Evolutionary conservation across 140 eudicot species (phyloP).

Genomic region (Cichorium intybus): DNA sequence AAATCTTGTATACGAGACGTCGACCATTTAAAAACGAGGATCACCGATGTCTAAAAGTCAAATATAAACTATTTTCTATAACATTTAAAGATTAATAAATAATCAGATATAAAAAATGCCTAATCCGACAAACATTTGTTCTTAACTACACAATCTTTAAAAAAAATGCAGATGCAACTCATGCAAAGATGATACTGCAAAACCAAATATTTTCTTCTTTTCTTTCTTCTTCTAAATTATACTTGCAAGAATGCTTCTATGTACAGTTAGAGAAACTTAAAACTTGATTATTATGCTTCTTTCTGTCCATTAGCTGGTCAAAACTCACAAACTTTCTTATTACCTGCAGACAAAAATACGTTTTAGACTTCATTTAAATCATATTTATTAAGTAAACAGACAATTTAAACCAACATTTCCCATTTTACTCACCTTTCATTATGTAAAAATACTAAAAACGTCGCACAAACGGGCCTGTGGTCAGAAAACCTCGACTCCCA

Average conservation of each 20-base stretch:
- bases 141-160: conserved; percentile 18
- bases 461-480: conserved; percentile 50
- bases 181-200: conserved; percentile 17
- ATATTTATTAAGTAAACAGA: not conserved
- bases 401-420: not conserved
- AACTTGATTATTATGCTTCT: conserved; percentile 25
- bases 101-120: conserved; percentile 14
- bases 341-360: conserved; percentile 14
- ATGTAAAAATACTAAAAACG: conserved; percentile 35
- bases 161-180: conserved; percentile 13
- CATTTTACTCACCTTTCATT: conserved; percentile 24
- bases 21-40: not conserved
- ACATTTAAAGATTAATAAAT: not conserved
- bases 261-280: conserved; percentile 18
- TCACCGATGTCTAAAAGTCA: conserved; percentile 1
- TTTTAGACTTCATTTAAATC: conserved; percentile 15
- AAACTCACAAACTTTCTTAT: conserved; percentile 17
- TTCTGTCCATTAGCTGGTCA: conserved; percentile 17
- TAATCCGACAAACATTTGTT: conserved; percentile 19
- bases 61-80: not conserved
- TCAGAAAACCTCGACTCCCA: conserved; percentile 58
- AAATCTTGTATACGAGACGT: not conserved
- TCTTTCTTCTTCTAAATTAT: conserved; percentile 17
- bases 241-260: conserved; percentile 23
- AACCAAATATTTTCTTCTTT: conserved; percentile 9